These are phyloP conservation scores for Skeletonema grethae DNA, from an alignment of 108 stramenopile species.

Conservation along the genomic window DNA sequence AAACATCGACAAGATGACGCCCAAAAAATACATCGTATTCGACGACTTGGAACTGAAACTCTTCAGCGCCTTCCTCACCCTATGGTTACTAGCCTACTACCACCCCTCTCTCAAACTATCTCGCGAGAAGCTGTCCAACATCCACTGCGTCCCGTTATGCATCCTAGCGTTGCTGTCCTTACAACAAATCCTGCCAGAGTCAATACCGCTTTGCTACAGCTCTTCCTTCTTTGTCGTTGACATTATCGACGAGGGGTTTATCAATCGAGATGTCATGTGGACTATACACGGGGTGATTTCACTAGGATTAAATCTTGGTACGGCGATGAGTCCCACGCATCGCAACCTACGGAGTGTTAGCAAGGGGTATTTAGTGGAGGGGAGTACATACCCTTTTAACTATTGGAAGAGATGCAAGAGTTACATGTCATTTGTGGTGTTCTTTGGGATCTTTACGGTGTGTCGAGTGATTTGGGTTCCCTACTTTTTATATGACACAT, in stretches of 20 bases:
- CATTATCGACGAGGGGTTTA: constrained; percentile 17
- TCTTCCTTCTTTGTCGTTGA: constrained; percentile 38
- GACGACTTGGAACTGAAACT: neutral
- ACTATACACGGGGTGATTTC: constrained; percentile 30
- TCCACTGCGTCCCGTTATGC: constrained; percentile 27
- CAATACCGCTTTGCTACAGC: constrained; percentile 36
- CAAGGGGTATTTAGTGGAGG: constrained; percentile 50
- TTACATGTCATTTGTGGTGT: constrained; percentile 23
- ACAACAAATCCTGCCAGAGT: constrained; percentile 29
- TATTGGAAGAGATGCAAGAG: constrained; percentile 41
- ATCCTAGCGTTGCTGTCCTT: constrained; percentile 33
- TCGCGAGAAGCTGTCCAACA: constrained; percentile 29
- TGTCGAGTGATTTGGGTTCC: constrained; percentile 50
- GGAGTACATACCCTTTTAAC: constrained; percentile 42
- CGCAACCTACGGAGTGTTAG: constrained; percentile 38
- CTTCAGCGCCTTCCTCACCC: constrained; percentile 20
- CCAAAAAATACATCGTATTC: neutral
- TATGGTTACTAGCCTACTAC: constrained; percentile 34
- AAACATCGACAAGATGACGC: too few relatives aligned
- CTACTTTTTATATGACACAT: constrained; percentile 39
- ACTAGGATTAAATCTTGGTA: constrained; percentile 31
- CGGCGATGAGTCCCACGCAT: constrained; percentile 22
- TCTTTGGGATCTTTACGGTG: constrained; percentile 35
- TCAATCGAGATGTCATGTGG: constrained; percentile 39
- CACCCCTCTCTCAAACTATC: constrained; percentile 13